phyloP scores from a whole-genome alignment of 805 yeast genomes.

The Cyberlindnera americana region DNA sequence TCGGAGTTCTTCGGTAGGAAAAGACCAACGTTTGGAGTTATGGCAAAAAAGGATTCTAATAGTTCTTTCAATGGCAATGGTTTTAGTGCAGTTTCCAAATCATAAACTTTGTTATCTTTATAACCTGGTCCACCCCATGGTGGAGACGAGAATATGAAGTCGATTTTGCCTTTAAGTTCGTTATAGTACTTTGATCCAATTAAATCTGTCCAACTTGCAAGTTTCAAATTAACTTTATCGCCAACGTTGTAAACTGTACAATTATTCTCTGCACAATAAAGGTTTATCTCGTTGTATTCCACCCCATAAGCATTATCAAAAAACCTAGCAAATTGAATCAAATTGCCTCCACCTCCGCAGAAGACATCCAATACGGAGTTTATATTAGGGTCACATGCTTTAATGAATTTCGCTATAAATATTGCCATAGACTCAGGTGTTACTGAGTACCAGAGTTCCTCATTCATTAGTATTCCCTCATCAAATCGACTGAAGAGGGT shows the following conservation, averaged over 20 bases:
- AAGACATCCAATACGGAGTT: slow-evolving; percentile 59
- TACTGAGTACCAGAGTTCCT: slow-evolving; percentile 82
- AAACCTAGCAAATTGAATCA: slow-evolving; percentile 64
- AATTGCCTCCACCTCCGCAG: slow-evolving; percentile 87
- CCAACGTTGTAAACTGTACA: slow-evolving; percentile 57
- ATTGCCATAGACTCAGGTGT: slow-evolving; percentile 77
- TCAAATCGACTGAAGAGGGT: slow-evolving; percentile 59
- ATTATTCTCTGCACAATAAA: slow-evolving; percentile 66
- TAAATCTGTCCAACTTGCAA: slow-evolving; percentile 44
- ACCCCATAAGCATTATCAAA: slow-evolving; percentile 59
- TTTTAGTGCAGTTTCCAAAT: slow-evolving; percentile 37
- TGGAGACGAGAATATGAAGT: slow-evolving; percentile 69
- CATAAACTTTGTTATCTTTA: slow-evolving; percentile 38
- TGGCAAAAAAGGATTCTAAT: slow-evolving; percentile 37
- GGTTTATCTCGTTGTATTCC: slow-evolving; percentile 56
- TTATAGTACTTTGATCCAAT: slow-evolving; percentile 14
- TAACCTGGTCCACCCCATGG: slow-evolving; percentile 88
- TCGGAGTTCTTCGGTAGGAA: slow-evolving; percentile 64
- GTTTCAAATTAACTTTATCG: slow-evolving; percentile 44
- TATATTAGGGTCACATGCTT: slow-evolving; percentile 48
- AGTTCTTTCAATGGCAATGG: slow-evolving; percentile 50
- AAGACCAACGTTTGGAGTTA: slow-evolving; percentile 48
- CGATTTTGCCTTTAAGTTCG: slow-evolving; percentile 30
- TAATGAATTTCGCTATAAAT: slow-evolving; percentile 51
- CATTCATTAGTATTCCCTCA: slow-evolving; percentile 63